Percentiles rank a stretch among this genome's conserved stretches.
phyloP scores from a whole-genome alignment of 164 flowering plant genomes.

The Aristolochia contorta region DNA sequence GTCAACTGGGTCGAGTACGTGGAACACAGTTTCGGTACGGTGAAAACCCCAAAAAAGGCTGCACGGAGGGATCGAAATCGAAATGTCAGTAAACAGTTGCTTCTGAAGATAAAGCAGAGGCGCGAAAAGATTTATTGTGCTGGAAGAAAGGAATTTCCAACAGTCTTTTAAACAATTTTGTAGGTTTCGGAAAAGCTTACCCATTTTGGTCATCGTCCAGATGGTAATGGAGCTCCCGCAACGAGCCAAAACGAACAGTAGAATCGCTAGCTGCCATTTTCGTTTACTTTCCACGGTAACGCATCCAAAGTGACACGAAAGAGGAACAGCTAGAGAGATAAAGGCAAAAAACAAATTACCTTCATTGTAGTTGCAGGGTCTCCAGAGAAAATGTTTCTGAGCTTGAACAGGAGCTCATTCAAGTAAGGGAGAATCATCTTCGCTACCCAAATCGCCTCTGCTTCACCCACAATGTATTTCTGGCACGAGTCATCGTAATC shows the following conservation, averaged over 20 bases:
- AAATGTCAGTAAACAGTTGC: too few species aligned
- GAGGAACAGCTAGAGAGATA: neutral
- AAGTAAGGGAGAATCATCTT: conserved; percentile 66
- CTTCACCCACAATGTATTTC: conserved; percentile 52
- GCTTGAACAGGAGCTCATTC: conserved; percentile 54
- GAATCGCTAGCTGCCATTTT: conserved; percentile 60
- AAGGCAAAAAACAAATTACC: conserved; percentile 26
- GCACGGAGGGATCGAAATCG: conserved; percentile 10
- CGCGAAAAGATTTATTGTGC: too few species aligned
- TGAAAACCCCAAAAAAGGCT: conserved; percentile 84
- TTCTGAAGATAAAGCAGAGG: too few species aligned
- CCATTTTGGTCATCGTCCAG: conserved; percentile 72
- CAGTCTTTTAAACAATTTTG: neutral
- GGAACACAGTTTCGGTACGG: conserved; percentile 66
- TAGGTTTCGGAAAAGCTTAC: conserved; percentile 24
- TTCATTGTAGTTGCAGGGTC: conserved; percentile 88
- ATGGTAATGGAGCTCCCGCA: conserved; percentile 80
- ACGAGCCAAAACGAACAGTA: conserved; percentile 72
- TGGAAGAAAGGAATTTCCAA: neutral
- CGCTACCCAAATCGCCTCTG: conserved; percentile 66
- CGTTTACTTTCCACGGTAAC: conserved; percentile 1
- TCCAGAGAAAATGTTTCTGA: conserved; percentile 68
- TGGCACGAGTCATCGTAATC: conserved; percentile 22
- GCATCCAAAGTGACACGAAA: conserved; percentile 1
- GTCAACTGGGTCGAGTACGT: conserved; percentile 51